phyloP scores from a whole-genome alignment of 495 filamentous ascomycete species.

The Geoglossum glabrum region DNA sequence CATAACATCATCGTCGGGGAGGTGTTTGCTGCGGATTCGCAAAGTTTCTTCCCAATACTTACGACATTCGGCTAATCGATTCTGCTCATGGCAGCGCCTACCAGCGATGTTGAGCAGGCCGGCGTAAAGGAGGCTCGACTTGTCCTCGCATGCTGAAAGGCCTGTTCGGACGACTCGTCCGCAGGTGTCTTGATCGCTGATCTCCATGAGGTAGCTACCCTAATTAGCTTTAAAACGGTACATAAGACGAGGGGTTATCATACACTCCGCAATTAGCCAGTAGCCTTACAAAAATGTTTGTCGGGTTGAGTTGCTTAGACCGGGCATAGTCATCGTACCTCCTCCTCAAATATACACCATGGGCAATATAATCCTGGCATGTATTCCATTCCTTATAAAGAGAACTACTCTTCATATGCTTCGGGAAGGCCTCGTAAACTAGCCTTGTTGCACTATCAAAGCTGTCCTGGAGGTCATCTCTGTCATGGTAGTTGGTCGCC shows the following conservation, averaged over 20 bases:
- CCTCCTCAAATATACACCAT: constrained; percentile 8
- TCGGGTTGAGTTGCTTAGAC: background rate
- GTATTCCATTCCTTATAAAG: constrained; percentile 5
- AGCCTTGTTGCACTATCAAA: constrained; percentile 4
- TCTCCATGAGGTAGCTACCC: background rate
- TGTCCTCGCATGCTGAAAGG: background rate
- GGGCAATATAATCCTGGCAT: constrained; percentile 7
- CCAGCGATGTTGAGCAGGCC: background rate
- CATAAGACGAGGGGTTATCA: background rate
- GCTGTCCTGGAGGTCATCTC: constrained; percentile 5
- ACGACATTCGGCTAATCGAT: background rate
- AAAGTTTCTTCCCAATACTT: background rate
- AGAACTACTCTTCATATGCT: background rate
- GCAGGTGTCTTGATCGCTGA: background rate
- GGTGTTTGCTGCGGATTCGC: background rate
- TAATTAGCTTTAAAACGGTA: background rate
- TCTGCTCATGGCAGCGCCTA: background rate
- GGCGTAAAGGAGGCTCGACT: background rate
- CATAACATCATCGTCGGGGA: background rate
- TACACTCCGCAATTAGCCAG: background rate
- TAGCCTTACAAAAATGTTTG: background rate
- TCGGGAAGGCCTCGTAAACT: constrained; percentile 9
- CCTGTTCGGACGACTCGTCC: background rate
- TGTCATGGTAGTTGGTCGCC: constrained; percentile 3
- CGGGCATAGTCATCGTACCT: background rate